These are phyloP conservation scores for Dispira parvispora DNA, from an alignment of 192 early-diverging fungal species.

Conservation along the genomic window DNA sequence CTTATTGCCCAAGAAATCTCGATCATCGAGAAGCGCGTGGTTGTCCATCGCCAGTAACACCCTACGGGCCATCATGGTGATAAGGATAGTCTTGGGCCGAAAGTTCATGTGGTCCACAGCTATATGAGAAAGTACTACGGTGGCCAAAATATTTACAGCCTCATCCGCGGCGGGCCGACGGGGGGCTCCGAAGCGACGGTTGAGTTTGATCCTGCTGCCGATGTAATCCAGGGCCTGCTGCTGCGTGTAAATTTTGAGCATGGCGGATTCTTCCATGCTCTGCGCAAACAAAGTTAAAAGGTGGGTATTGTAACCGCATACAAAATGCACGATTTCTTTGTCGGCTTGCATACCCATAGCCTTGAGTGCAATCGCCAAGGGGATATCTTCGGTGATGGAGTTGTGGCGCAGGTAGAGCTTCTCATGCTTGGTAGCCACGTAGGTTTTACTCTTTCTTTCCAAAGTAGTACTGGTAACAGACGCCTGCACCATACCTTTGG, in stretches of 20 bases:
- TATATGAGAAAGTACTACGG: conserved; percentile 76
- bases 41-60: conserved; percentile 74
- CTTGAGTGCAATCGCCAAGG: conserved; percentile 75
- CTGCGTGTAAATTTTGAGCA: conserved; percentile 69
- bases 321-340: conserved; percentile 84
- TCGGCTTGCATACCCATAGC: conserved; percentile 91
- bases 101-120: conserved; percentile 79
- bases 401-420: conserved; percentile 80
- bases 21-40: conserved; percentile 75
- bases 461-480: conserved; percentile 80
- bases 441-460: conserved; percentile 87
- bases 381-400: conserved; percentile 70
- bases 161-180: conserved; percentile 57
- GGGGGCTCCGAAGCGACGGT: conserved; percentile 30
- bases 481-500: conserved; percentile 63
- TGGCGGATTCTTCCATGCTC: conserved; percentile 70
- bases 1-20: conserved; percentile 98
- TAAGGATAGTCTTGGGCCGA: conserved; percentile 78
- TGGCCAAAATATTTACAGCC: conserved; percentile 70
- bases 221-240: conserved; percentile 82
- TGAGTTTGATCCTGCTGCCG: conserved; percentile 57
- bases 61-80: conserved; percentile 86
- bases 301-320: conserved; percentile 72
- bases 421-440: conserved; percentile 46
- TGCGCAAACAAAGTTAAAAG: conserved; percentile 70